Base-by-base conservation (phyloP, 805 yeast genomes). In the Cyberlindnera euphorbiiphila region DNA sequence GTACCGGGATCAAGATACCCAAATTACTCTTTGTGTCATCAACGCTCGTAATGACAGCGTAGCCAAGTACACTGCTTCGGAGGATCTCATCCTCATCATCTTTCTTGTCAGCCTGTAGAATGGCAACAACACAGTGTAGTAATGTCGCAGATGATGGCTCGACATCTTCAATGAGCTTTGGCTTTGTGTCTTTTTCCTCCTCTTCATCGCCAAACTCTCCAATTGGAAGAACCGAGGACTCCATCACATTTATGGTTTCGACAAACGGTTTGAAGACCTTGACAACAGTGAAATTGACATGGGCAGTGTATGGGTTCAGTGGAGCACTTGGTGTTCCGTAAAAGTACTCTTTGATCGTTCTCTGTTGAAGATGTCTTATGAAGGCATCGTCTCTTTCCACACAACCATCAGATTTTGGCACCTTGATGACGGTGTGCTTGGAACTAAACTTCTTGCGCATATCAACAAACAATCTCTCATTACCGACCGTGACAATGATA, bases 221-320 rank as follows among this genome's bases (percentile, higher is more conserved):
- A 43, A 45, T 37, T 7, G 58, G 59, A 19, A 54, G 19, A 10
- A 54, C 56, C 2, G 58, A 53, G 1, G 57, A 47, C 12, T 44
- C 42, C 16, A 44, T 33, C 12, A 42, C 34, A 6, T 33, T 37
- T 9, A 32, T 22, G 5, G 41, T 45, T 18, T 42, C 44, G 13
- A 46, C 30, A 13, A 30, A 42, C 25, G 91, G 85, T 28, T 77
- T 73, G 64, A 76, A 81, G 2, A 86, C 76, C 2, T 70, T 63
- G 9, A 85, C 62, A 39, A 78, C 82, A 12, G 71, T 68, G 39
- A 72, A 66, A 51, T 78, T 86, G 3, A 80, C 78, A 16, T 88
- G 86, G 2, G 87, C 75, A 5, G 94, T 84, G 59, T 80, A 89
- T 3, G 99, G 98, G 14, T 94, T 81, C 36, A 93, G 68, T 5